phyloP scores from a whole-genome alignment of 495 filamentous ascomycete species.

The Tuber aestivum region DNA sequence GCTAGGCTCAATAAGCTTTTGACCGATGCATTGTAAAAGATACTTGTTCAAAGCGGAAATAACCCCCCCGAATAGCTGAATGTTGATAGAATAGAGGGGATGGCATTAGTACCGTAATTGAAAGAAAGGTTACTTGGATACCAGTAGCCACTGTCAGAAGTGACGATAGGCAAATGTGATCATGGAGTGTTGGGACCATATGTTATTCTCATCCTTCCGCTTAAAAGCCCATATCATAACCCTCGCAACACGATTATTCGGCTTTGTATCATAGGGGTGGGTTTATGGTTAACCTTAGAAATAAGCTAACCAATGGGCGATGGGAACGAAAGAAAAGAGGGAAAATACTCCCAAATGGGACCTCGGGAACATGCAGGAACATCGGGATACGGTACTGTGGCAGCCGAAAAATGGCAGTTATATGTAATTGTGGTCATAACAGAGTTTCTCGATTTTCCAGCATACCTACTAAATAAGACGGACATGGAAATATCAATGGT shows the following conservation, averaged over 20 bases:
- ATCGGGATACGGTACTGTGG: not conserved
- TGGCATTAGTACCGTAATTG: not conserved
- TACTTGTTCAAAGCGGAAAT: constrained; percentile 9
- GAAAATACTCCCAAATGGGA: not conserved
- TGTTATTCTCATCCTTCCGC: constrained; percentile 21
- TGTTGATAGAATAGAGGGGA: constrained; percentile 24
- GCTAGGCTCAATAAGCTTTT: constrained; percentile 99
- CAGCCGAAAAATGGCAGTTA: not conserved
- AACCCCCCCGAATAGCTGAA: constrained; percentile 9
- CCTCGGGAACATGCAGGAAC: not conserved
- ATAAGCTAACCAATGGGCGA: not conserved
- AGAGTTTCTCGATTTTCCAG: not conserved
- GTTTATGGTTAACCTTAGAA: not conserved
- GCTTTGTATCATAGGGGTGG: not conserved
- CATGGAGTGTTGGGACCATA: constrained; percentile 36
- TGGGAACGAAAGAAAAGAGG: not conserved
- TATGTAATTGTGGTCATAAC: not conserved
- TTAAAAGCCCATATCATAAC: constrained; percentile 9
- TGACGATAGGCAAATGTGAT: constrained; percentile 35
- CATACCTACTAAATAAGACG: not conserved
- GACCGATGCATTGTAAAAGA: constrained; percentile 86
- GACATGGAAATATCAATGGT: not conserved
- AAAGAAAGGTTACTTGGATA: not conserved
- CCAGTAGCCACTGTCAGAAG: constrained; percentile 6
- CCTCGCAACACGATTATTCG: constrained; percentile 9